phyloP scores from a whole-genome alignment of 2,329 filamentous ascomycete genomes.

The Seiridium cupressi region DNA sequence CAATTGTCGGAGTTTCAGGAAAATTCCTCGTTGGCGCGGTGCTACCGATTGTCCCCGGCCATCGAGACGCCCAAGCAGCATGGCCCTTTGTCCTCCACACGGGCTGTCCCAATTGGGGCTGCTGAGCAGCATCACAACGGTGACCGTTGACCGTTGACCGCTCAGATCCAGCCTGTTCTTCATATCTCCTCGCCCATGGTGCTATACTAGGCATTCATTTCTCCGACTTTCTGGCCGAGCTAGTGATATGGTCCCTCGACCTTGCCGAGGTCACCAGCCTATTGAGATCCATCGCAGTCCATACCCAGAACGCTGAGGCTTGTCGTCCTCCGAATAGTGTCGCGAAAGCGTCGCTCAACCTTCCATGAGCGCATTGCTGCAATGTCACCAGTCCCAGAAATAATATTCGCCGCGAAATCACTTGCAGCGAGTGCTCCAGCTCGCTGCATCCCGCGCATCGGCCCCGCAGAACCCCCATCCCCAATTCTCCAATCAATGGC shows the following conservation, averaged over 20 bases:
- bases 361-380: not conserved
- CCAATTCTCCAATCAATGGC: conserved; percentile 5
- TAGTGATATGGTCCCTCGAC: not conserved
- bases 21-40: not conserved
- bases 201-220: not conserved
- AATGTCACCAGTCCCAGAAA: conserved; percentile 6
- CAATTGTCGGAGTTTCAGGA: not conserved
- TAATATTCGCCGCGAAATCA: conserved; percentile 3
- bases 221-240: conserved; percentile 1
- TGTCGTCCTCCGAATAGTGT: not conserved
- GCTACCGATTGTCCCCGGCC: not conserved
- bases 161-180: not conserved
- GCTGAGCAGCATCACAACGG: not conserved
- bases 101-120: not conserved
- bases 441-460: conserved; percentile 4
- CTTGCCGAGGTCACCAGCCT: not conserved
- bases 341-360: not conserved
- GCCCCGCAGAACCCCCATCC: conserved; percentile 6
- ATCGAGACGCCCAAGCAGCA: not conserved
- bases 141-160: not conserved
- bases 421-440: conserved; percentile 4
- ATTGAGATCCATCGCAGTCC: not conserved
- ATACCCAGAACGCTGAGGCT: not conserved
- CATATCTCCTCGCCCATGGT: not conserved
- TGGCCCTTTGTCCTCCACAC: no score